phyloP scores from a whole-genome alignment of 305 asterid genomes.

The Fraxinus sp. region DNA sequence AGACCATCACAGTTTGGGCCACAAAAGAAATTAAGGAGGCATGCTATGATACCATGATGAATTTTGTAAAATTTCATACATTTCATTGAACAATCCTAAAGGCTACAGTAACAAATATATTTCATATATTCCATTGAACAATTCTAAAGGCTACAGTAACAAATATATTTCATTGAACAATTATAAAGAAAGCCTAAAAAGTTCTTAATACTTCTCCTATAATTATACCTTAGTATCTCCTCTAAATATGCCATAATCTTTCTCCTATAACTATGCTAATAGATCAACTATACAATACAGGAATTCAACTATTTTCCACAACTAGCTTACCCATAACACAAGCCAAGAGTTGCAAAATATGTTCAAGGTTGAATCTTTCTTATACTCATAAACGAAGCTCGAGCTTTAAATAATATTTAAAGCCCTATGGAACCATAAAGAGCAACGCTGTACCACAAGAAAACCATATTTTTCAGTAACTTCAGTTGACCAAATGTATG shows the following conservation, averaged over 20 bases:
- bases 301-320: background rate
- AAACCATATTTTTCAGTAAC: background rate
- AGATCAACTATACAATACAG: background rate
- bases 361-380: background rate
- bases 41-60: background rate
- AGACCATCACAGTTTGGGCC: background rate
- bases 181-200: background rate
- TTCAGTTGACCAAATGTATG: background rate
- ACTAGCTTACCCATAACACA: background rate
- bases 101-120: background rate
- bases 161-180: background rate
- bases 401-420: background rate
- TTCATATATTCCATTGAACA: background rate
- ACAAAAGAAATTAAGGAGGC: background rate
- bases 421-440: background rate
- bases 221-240: background rate
- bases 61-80: background rate
- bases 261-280: background rate
- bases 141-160: background rate
- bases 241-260: background rate
- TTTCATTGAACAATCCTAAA: background rate
- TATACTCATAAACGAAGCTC: background rate
- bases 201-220: background rate
- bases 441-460: background rate
- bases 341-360: background rate